phyloP scores from a whole-genome alignment of 495 filamentous ascomycete genomes.

The Patellaria atrata region DNA sequence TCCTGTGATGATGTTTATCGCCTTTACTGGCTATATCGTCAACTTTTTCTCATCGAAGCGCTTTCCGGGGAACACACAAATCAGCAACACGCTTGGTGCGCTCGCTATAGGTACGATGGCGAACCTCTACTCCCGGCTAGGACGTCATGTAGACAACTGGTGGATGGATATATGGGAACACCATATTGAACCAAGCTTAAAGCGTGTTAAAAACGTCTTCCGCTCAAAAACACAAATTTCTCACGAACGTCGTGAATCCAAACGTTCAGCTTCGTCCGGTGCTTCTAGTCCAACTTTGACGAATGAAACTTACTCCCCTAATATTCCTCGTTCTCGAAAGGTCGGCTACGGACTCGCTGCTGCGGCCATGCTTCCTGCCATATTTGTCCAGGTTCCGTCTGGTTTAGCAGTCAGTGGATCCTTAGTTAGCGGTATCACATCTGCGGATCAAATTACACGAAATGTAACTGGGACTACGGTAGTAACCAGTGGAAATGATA shows the following conservation, averaged over 20 bases:
- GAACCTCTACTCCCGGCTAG: constrained; percentile 74
- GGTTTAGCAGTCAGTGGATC: constrained; percentile 76
- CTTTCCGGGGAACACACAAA: constrained; percentile 64
- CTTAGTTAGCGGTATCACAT: constrained; percentile 69
- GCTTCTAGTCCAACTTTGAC: background rate
- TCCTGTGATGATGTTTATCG: constrained; percentile 72
- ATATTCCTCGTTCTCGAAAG: constrained; percentile 20
- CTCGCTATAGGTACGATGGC: constrained; percentile 75
- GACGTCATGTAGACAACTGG: constrained; percentile 26
- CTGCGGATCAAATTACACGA: constrained; percentile 59
- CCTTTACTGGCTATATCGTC: constrained; percentile 73
- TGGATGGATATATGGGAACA: constrained; percentile 25
- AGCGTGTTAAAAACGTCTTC: too few species aligned
- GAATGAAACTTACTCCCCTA: background rate
- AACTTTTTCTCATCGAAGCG: constrained; percentile 63
- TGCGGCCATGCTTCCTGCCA: constrained; percentile 77
- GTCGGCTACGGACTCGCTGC: constrained; percentile 67
- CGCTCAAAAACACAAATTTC: too few species aligned
- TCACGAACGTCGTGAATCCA: too few species aligned
- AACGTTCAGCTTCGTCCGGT: background rate
- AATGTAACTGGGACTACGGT: constrained; percentile 31
- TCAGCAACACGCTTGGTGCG: constrained; percentile 73
- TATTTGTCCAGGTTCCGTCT: constrained; percentile 88
- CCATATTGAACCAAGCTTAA: constrained; percentile 15
- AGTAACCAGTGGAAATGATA: constrained; percentile 19